Evolutionary conservation across 176 grass and related monocot genomes (phyloP).

Genomic region (Cocos nucifera): DNA sequence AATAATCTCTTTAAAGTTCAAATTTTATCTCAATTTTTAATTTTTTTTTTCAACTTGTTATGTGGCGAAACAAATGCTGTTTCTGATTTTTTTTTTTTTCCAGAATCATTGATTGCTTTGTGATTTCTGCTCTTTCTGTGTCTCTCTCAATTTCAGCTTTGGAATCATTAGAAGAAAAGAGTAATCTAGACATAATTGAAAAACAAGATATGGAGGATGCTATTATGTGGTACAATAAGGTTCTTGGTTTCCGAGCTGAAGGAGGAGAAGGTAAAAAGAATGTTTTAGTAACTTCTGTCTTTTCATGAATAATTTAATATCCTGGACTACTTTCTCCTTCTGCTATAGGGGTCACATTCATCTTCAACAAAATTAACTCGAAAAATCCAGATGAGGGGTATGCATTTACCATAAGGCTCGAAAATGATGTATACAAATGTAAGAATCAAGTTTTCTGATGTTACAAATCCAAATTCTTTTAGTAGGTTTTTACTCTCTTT

Average conservation of each 20-base stretch:
- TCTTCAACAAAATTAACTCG: conserved; percentile 67
- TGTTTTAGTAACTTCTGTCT: too few species aligned
- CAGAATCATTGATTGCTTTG: too few species aligned
- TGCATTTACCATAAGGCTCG: conserved; percentile 59
- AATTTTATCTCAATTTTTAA: too few species aligned
- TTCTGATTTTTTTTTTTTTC: too few species aligned
- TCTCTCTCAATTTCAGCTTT: conserved; percentile 20
- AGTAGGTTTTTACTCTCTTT: too few species aligned
- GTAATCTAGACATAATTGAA: conserved; percentile 13
- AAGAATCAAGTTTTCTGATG: conserved; percentile 26
- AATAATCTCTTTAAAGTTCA: too few species aligned
- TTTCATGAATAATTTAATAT: not conserved
- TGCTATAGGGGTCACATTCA: conserved; percentile 59
- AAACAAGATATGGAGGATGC: conserved; percentile 43
- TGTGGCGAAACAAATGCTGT: too few species aligned
- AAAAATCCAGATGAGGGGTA: conserved; percentile 53
- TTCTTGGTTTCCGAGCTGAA: conserved; percentile 70
- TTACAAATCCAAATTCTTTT: conserved; percentile 1
- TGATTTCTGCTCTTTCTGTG: too few species aligned
- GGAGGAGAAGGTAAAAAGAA: conserved; percentile 62
- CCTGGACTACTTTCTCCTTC: not conserved
- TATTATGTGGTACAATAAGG: conserved; percentile 64
- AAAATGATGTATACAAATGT: conserved; percentile 59
- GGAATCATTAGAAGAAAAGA: conserved; percentile 52
- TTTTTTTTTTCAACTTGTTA: too few species aligned